phyloP scores from a whole-genome alignment of 805 yeast genomes.

The Saccharomycopsis sp. region DNA sequence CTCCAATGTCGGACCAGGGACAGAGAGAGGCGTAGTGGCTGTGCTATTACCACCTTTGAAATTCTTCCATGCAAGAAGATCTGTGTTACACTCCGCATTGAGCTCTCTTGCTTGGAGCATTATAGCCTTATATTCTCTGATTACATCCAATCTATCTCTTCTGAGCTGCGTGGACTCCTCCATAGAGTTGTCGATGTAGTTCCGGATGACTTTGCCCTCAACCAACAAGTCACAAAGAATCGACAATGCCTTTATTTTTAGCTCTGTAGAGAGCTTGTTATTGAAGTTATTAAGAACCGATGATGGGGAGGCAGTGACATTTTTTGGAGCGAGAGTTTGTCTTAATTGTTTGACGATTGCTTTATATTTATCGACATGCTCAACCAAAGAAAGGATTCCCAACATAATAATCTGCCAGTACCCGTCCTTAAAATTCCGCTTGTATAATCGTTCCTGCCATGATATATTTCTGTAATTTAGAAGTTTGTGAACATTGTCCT shows the following conservation, averaged over 20 bases:
- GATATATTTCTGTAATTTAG: slow-evolving; percentile 51
- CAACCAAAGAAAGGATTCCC: slow-evolving; percentile 61
- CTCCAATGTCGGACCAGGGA: neutral
- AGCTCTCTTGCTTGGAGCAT: slow-evolving; percentile 45
- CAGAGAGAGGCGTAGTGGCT: slow-evolving; percentile 5
- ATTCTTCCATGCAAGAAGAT: slow-evolving; percentile 20
- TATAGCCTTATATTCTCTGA: slow-evolving; percentile 49
- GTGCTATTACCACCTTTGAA: slow-evolving; percentile 5
- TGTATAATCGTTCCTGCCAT: slow-evolving; percentile 76
- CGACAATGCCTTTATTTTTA: slow-evolving; percentile 51
- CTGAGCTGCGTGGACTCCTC: slow-evolving; percentile 57
- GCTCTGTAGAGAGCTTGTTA: slow-evolving; percentile 40
- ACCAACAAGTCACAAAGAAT: slow-evolving; percentile 59
- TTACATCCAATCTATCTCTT: slow-evolving; percentile 57
- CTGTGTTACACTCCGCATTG: slow-evolving; percentile 33
- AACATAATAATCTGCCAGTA: slow-evolving; percentile 75
- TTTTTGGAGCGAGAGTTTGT: slow-evolving; percentile 51
- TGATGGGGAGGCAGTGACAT: slow-evolving; percentile 40
- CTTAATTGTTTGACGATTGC: slow-evolving; percentile 45
- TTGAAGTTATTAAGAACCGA: slow-evolving; percentile 52
- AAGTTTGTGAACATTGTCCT: slow-evolving; percentile 27
- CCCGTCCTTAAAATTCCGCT: slow-evolving; percentile 73
- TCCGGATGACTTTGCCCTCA: slow-evolving; percentile 52
- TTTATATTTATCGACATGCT: slow-evolving; percentile 48
- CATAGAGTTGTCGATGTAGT: slow-evolving; percentile 58